Base-by-base conservation (phyloP, 345 rosid genomes). In the Populus pruinosa region DNA sequence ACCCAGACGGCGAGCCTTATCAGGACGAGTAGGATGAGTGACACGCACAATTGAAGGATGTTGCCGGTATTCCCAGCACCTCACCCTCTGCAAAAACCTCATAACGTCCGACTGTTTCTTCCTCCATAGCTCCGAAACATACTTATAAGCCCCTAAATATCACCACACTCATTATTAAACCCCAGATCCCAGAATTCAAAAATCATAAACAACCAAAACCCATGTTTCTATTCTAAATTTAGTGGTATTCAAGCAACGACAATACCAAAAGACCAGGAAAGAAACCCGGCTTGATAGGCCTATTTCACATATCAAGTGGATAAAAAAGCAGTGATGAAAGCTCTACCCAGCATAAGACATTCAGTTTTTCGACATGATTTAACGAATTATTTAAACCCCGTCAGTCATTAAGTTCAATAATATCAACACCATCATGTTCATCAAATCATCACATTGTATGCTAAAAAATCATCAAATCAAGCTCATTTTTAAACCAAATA, bases 61-160 rank as follows among this genome's bases (percentile, higher is more conserved):
- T 69, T 84, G 87, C 43, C 87, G 84, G 55, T 84, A 81, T 64
- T 84, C 87, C 87, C 84, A 84, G 68, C 87, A 84, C 80, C 87
- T 78, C 43, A 81, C 82, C 82, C 87, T 75, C 82, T 78, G 87
- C 70, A 84, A 21, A 70, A 84, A 81, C 82, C 87, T 72, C 84
- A 84, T 84, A 36, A 81, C 87, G 65, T 84, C 87, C 5, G 87
- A 84, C 44, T 84, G 86, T 39, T 84, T 84, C 86, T 81, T 84
- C 80, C 84, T 74, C 84, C 86, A 84, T 75, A 84, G 65, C 86
- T 84, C 86, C 41, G 84, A 84, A 63, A 84, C 86, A 73, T 84
- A 81, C 77, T 67, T 84, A 76, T 84, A 84, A 23, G 86, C 86
- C 44, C 84, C 86, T 84, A 62, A 17, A 59, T 5, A 59, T 76